Base-by-base conservation (phyloP, 345 rosid species). In the Rhodamnia argentea region DNA sequence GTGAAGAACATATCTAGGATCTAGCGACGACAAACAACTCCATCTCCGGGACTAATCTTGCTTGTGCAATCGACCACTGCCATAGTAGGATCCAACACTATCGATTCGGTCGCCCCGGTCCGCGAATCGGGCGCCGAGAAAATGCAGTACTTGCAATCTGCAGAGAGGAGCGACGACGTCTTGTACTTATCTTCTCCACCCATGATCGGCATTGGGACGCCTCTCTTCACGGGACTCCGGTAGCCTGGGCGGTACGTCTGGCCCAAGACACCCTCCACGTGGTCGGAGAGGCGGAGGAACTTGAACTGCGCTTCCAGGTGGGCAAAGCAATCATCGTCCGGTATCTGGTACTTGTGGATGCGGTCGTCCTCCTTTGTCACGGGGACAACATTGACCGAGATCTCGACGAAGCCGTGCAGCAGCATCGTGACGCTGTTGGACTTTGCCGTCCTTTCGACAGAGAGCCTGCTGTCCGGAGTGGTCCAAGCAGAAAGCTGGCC, bases 281-380 rank as follows among this genome's bases (percentile, higher is more conserved):
- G 50, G 83, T 76, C 84, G 12, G 84, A 84, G 12, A 84, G 86
- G 82, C 51, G 58, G 55, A 76, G 85, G 84, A 87, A 84, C 64
- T 52, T 50, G 84, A 87, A 87, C 88, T 81, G 86, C 13, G 52
- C 84, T 74, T 87, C 88, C 52, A 84, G 60, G 64, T 84, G 88
- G 13, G 82, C 88, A 55, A 87, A 87, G 81, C 88, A 76, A 74
- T 84, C 86, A 55, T 84, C 81, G 1, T 42, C 22, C 10, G 84
- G 84, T 32, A 84, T 59, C n/a, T 84, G 82, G 60, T 87, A 84
- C 78, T 52, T 81, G 47, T 87, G 88, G 78, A 87, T 78, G 56
- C 86, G 59, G 26, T 84, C 86, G 47, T 84, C 88, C 53, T 84
- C 86, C 82, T 37, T 56, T 13, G 84, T 84, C 32, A 87, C 82